Evolutionary conservation across 164 flowering plant species (phyloP), one percentile per base, ranked within the genome.

Genomic region (Houttuynia cordata): DNA sequence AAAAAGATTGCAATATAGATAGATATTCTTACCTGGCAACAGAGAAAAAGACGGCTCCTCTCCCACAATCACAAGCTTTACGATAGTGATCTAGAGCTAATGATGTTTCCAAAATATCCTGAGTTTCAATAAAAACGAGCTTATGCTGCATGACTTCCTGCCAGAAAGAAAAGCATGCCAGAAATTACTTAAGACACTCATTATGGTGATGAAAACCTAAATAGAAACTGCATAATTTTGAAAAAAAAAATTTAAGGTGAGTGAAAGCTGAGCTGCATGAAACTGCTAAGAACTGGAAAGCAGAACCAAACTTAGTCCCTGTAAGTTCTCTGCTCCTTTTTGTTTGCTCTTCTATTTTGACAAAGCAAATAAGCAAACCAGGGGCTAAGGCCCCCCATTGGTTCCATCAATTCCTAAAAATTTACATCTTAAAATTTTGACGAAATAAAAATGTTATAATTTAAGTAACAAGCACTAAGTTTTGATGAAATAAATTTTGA

Each of bases 131-230:
- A 68, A 94, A 94, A 24, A 94, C 96, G 64, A 94, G 91, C 74
- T 94, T 94, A 71, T 88, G 96, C 62, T 87, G 93, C 99, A 91
- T 94, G 71, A 94, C 80, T 37, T 94, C 96, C 99, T 94, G 84
- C 62, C 49, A 45, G 2, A 45, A 12, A 45, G 17, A 17, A 12
- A 45, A 12, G 17, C 17, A 30, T 30, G 37, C 37, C 37, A 45
- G 49, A 7, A 17, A 45, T 8, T 12, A 45, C 17, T 17, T 12
- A 12, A 2, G 8, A 45, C 49, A 45, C 2, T 12, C 17, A 2
- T 1, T 45, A 2, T 45, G 3, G 17, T 17, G 1, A 14, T 45
- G 49, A 45, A 45, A 45, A 45, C 12, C 17, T 12, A 45, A 0
- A 45, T 45, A 17, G 14, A 3, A 30, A 30, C 2, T 6, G 4